These are phyloP conservation scores for Parsonsia alboflavescens DNA, from an alignment of 257 asterid species.

Conservation along the genomic window DNA sequence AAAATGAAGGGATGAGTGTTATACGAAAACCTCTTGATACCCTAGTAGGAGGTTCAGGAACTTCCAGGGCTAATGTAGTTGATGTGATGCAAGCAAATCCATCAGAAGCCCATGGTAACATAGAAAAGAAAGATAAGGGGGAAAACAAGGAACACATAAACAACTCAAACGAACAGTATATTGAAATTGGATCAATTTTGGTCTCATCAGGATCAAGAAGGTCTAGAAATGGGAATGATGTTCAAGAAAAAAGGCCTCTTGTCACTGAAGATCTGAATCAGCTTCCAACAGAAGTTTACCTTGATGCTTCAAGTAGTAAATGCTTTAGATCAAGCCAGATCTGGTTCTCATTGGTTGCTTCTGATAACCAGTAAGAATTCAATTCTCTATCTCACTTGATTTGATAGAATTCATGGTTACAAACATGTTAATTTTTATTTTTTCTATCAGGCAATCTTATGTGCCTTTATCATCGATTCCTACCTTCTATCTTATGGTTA, in stretches of 20 bases:
- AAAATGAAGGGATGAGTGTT: slow-evolving; percentile 2
- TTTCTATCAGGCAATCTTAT: slow-evolving; percentile 7
- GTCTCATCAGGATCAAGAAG: neutral
- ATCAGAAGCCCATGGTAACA: neutral
- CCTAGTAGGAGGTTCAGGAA: neutral
- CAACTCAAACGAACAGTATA: neutral
- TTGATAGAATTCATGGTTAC: neutral
- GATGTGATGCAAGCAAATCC: neutral
- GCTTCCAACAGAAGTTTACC: slow-evolving; percentile 13
- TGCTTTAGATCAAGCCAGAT: slow-evolving; percentile 3
- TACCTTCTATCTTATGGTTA: slow-evolving; percentile 15
- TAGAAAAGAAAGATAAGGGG: neutral
- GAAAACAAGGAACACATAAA: neutral
- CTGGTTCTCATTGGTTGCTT: slow-evolving; percentile 29
- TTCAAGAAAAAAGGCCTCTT: neutral
- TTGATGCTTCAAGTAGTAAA: too few relatives aligned
- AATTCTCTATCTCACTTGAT: neutral
- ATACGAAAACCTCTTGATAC: slow-evolving; percentile 4
- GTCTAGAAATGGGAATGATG: neutral
- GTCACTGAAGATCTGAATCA: slow-evolving; percentile 15
- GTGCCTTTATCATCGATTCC: slow-evolving; percentile 16
- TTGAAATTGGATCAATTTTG: neutral
- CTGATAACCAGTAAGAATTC: slow-evolving; percentile 20
- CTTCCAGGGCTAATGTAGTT: neutral
- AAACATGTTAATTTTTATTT: neutral